Conservation (phyloP, 441 rosid genomes). For the Omphalea diandra region DNA sequence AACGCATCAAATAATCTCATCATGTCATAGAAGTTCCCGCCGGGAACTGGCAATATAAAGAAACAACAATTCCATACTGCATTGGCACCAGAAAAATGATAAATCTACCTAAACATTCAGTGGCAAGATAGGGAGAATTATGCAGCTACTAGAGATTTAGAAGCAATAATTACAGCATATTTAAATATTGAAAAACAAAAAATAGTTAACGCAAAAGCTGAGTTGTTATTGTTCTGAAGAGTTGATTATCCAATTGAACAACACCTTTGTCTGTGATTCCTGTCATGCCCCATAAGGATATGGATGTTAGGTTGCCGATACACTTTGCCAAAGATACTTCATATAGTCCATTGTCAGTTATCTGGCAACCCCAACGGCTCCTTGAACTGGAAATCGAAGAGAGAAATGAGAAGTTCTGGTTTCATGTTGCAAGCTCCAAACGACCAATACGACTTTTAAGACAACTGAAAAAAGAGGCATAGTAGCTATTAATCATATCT, state of each 20-base stretch:
- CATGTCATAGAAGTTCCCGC: neutral
- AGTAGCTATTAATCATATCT: neutral
- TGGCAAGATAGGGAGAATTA: neutral
- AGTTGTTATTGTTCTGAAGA: neutral
- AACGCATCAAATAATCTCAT: neutral
- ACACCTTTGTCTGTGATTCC: conserved; percentile 87
- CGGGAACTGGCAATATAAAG: neutral
- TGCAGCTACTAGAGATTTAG: neutral
- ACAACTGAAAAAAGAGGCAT: neutral
- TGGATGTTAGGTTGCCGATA: conserved; percentile 57
- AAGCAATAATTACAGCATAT: neutral
- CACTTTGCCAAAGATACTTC: conserved; percentile 67
- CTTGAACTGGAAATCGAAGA: conserved; percentile 50
- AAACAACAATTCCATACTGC: neutral
- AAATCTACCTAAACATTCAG: neutral
- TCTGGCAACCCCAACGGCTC: conserved; percentile 91
- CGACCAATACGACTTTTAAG: neutral
- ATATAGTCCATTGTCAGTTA: conserved; percentile 69
- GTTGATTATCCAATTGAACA: conserved; percentile 41
- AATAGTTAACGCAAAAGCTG: neutral
- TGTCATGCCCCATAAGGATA: conserved; percentile 86
- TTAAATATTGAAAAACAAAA: neutral
- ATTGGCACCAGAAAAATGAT: neutral
- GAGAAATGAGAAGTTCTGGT: neutral
- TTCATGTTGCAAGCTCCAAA: neutral